Evolutionary conservation across 805 yeast genomes (phyloP).

Genomic region (Starmerella floris): DNA sequence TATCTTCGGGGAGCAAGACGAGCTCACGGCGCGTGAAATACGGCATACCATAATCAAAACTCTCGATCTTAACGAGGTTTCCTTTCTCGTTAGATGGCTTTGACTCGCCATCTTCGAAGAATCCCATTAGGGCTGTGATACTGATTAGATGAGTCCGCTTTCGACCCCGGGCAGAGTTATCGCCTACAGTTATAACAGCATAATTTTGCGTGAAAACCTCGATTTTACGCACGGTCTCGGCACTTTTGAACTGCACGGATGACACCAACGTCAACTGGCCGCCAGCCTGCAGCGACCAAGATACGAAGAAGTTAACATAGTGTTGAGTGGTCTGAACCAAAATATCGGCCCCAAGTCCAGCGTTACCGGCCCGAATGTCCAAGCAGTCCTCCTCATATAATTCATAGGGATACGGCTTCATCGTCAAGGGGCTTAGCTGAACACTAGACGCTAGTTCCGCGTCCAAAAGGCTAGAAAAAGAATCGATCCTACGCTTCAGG

Average conservation of each 20-base stretch:
- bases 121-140: not conserved
- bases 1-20: not conserved
- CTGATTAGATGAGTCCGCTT: not conserved
- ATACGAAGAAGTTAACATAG: constrained; percentile 7
- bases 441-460: too few species aligned
- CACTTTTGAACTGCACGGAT: not conserved
- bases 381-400: constrained; percentile 37
- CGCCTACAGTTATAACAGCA: not conserved
- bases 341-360: constrained; percentile 11
- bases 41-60: not conserved
- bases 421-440: constrained; percentile 39
- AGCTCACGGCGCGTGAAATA: not conserved
- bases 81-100: not conserved
- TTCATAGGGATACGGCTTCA: constrained; percentile 42
- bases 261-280: not conserved
- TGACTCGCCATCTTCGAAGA: not conserved
- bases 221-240: not conserved
- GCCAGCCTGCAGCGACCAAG: not conserved
- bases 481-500: constrained; percentile 3
- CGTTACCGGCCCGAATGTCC: constrained; percentile 22
- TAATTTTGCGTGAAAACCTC: not conserved
- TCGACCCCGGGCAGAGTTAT: not conserved
- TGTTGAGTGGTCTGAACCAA: constrained; percentile 10
- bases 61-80: not conserved
- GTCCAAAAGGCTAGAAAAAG: not conserved